A percentile compares a stretch with the other conserved stretches of the same genome.
Evolutionary conservation across 169 alveolate genomes (phyloP).

Genomic region (Eimeria acervulina): DNA sequence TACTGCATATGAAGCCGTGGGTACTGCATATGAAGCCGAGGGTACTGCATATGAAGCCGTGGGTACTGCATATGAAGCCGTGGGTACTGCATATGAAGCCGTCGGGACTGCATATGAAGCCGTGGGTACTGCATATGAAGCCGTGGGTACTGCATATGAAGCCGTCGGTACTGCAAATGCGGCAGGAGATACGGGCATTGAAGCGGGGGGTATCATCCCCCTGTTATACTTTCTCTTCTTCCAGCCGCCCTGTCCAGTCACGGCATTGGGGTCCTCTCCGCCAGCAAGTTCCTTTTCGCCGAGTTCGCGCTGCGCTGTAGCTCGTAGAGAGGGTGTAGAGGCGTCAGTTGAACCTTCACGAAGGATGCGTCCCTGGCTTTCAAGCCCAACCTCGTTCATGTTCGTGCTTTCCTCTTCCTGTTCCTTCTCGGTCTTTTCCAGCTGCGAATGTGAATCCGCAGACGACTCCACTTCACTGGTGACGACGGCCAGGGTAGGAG

Average conservation of each 20-base stretch:
- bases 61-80: background rate
- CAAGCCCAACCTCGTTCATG: background rate
- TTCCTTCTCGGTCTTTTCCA: background rate
- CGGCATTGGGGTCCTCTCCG: background rate
- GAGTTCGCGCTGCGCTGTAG: too few relatives aligned
- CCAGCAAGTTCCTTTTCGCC: background rate
- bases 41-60: background rate
- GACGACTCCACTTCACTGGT: background rate
- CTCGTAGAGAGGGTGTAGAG: background rate
- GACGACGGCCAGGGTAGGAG: background rate
- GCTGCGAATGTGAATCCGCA: background rate
- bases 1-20: too few relatives aligned
- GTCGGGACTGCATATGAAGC: background rate
- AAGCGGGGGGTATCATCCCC: background rate
- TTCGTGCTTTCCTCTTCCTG: background rate
- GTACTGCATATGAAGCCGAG: background rate
- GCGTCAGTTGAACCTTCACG: background rate
- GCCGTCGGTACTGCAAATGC: background rate
- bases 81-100: background rate
- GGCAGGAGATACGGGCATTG: background rate
- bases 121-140: background rate
- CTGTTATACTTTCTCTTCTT: background rate
- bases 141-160: background rate
- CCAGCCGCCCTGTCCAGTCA: constrained; percentile 19
- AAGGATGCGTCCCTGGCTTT: background rate